These are phyloP conservation scores for Malus orientalis DNA, from an alignment of 306 rosid species.

Conservation along the genomic window DNA sequence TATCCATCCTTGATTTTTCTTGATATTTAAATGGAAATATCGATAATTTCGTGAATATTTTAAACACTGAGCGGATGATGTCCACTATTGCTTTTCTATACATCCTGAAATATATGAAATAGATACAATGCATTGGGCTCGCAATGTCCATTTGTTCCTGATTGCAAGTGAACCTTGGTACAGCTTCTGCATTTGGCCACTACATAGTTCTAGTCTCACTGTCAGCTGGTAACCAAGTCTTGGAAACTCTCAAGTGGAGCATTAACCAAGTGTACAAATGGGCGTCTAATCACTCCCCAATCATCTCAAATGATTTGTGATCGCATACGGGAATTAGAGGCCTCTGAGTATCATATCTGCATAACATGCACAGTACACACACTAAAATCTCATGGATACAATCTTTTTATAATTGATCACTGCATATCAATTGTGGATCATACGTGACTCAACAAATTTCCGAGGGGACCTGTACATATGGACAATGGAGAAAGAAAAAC, in stretches of 20 bases:
- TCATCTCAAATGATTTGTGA: constrained; percentile 15
- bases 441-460: not conserved
- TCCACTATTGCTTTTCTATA: too few species aligned
- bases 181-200: not conserved
- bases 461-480: not conserved
- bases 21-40: too few species aligned
- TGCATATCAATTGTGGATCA: not conserved
- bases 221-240: not conserved
- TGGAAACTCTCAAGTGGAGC: constrained; percentile 12
- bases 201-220: not conserved
- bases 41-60: too few species aligned
- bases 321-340: not conserved
- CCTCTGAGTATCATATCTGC: not conserved
- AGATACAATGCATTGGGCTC: too few species aligned
- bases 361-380: not conserved
- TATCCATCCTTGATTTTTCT: too few species aligned
- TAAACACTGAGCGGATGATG: too few species aligned
- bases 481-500: not conserved
- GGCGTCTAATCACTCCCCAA: constrained; percentile 26
- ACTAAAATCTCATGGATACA: not conserved
- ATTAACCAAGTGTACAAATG: constrained; percentile 8
- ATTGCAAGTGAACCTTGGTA: not conserved
- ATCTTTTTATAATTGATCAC: not conserved
- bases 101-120: too few species aligned
- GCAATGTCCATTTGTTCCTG: too few species aligned